These are phyloP conservation scores for Vigna trinervia DNA, from an alignment of 306 rosid species.

Conservation along the genomic window DNA sequence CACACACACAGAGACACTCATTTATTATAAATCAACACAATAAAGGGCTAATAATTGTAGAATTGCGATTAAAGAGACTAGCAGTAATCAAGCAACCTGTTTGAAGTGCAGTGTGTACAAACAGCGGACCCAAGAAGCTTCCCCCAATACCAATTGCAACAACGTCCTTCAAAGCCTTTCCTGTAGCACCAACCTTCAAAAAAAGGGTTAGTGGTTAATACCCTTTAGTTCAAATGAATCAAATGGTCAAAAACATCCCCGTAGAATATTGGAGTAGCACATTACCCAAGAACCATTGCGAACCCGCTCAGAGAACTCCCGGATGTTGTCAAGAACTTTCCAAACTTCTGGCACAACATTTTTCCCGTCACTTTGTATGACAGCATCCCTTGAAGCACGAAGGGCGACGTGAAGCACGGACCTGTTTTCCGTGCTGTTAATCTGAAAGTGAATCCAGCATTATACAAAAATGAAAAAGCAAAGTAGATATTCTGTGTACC, in stretches of 20 bases:
- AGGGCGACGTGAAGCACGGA: conserved; percentile 89
- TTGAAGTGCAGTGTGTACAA: conserved; percentile 95
- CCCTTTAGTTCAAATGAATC: conserved; percentile 29
- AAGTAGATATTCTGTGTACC: not conserved
- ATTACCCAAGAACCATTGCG: conserved; percentile 92
- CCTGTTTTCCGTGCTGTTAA: conserved; percentile 88
- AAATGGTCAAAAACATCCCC: conserved; percentile 30
- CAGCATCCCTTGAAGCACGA: conserved; percentile 77
- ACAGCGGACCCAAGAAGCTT: conserved; percentile 93
- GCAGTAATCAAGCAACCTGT: conserved; percentile 60
- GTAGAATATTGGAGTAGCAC: conserved; percentile 1
- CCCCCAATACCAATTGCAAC: conserved; percentile 94
- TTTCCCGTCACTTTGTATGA: conserved; percentile 71
- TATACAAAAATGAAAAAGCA: conserved; percentile 11
- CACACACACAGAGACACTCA: not conserved
- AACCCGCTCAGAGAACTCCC: conserved; percentile 73
- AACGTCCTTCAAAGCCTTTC: conserved; percentile 79
- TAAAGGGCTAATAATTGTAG: too few species aligned
- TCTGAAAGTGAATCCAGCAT: conserved; percentile 51
- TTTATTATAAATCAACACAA: not conserved
- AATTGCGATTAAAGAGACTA: conserved; percentile 10
- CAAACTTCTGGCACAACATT: conserved; percentile 91
- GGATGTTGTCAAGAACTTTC: conserved; percentile 85
- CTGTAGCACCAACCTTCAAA: conserved; percentile 86
- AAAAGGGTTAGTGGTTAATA: not conserved